Evolutionary conservation across 305 asterid genomes (phyloP), one percentile per base, ranked within the genome.

Genomic region (Euphrasia arctica): DNA sequence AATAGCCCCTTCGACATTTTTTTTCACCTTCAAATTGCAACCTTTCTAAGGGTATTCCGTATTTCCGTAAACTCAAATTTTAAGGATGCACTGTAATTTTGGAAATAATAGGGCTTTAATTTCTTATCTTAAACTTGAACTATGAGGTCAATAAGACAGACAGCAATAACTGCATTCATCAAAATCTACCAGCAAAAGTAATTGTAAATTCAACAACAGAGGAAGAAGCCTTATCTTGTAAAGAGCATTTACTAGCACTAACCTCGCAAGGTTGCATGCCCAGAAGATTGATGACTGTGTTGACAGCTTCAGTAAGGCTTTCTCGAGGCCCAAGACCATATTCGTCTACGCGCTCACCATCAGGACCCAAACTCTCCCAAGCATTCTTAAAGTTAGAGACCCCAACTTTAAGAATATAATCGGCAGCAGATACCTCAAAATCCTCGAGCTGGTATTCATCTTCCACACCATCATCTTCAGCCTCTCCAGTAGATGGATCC

Each of bases 231-330:
- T 8, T 5, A 34, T 34, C 41, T 34, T 34, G 41, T 34, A 34
- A 34, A 34, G 41, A 34, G 41, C 41, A 34, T 4, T 34, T 34
- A 34, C 41, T 50, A 63, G 36, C 49, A 72, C 86, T 61, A 48
- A 91, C 98, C 96, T 91, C 98, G 61, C 96, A 91, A 56, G 98
- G 95, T 74, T 86, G 96, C 91, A 88, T 61, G 77, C 95, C 98
- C 57, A 91, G 92, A 81, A 91, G 96, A 63, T 32, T 78, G 65
- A 81, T 85, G 71, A 91, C 98, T 39, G 95, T 85, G 75, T 63
- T 86, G 15, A 91, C 95, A 70, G 96, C 94, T 80, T 89, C 98
- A 0, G 84, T 32, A 62, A 91, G 82, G 73, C 84, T 87, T 73
- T 91, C 98, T 78, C 91, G 83, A 42, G 89, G 85, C 66, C 98